phyloP scores from a whole-genome alignment of 257 asterid genomes.

The Leonotis leonurus region DNA sequence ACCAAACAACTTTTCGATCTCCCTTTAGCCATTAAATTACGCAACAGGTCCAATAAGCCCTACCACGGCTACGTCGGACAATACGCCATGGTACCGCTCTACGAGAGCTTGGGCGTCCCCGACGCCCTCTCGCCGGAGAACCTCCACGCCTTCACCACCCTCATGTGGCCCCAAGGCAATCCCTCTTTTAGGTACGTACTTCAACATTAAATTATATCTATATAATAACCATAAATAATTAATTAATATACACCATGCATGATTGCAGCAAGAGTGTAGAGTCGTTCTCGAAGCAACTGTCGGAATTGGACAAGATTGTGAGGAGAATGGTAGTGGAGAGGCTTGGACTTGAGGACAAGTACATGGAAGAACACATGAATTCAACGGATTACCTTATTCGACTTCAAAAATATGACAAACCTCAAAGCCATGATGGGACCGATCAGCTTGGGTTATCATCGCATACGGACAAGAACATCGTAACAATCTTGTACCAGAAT shows the following conservation, averaged over 20 bases:
- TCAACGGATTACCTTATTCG: conserved; percentile 41
- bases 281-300: conserved; percentile 25
- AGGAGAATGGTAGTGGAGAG: conserved; percentile 52
- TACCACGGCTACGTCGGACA: conserved; percentile 65
- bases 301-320: conserved; percentile 34
- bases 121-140: conserved; percentile 25
- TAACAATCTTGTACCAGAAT: conserved; percentile 37
- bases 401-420: conserved; percentile 45
- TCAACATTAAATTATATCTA: too few relatives aligned
- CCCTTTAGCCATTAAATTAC: conserved; percentile 39
- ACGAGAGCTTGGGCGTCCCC: conserved; percentile 56
- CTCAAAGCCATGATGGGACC: conserved; percentile 23
- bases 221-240: too few relatives aligned
- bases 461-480: conserved; percentile 42
- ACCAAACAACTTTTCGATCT: conserved; percentile 46
- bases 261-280: conserved; percentile 31
- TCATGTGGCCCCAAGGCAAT: conserved; percentile 59
- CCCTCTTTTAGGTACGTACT: conserved; percentile 40
- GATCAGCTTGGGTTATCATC: conserved; percentile 36
- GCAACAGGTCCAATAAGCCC: conserved; percentile 41
- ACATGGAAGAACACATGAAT: conserved; percentile 46
- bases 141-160: conserved; percentile 25
- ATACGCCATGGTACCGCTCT: conserved; percentile 38
- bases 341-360: conserved; percentile 34
- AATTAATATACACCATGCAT: too few relatives aligned